Percentiles rank a stretch among this genome's conserved stretches.
Evolutionary conservation across 1,284 basidiomycete genomes (phyloP).

Genomic region (Earliella scabrosa): DNA sequence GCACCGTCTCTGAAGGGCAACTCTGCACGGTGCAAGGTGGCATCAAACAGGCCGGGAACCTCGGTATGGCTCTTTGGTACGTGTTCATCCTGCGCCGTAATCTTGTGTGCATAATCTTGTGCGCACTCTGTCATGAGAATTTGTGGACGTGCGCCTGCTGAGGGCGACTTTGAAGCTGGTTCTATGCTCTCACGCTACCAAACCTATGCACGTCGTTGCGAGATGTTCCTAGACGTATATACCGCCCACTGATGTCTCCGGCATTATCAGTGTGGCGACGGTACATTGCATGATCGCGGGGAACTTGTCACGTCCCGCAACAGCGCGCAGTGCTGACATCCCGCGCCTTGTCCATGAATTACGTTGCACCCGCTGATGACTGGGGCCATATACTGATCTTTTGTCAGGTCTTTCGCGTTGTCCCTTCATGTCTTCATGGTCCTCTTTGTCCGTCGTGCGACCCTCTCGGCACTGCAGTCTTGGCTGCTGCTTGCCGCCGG

Average conservation of each 20-base stretch:
- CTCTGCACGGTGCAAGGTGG: conserved; percentile 48
- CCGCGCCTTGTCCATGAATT: not conserved
- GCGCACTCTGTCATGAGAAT: too few relatives aligned
- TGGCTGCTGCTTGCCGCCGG: conserved; percentile 35
- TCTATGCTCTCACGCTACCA: too few relatives aligned
- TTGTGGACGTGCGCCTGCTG: too few relatives aligned
- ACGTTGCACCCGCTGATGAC: not conserved
- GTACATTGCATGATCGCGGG: too few relatives aligned
- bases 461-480: conserved; percentile 6
- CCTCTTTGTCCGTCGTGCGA: conserved; percentile 43
- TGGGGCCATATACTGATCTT: not conserved
- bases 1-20: conserved; percentile 37
- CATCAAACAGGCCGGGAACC: conserved; percentile 48
- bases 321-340: not conserved
- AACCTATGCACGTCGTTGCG: too few relatives aligned
- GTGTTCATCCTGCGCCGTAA: too few relatives aligned
- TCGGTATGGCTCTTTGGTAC: conserved; percentile 46
- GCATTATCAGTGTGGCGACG: too few relatives aligned
- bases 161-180: too few relatives aligned
- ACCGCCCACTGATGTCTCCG: too few relatives aligned
- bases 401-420: conserved; percentile 43
- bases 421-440: conserved; percentile 47
- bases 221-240: too few relatives aligned
- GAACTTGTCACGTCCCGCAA: too few relatives aligned
- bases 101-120: too few relatives aligned